Percentiles rank a stretch among this genome's conserved stretches.
Conservation (phyloP, 2,329 filamentous ascomycete genomes). For the Teratosphaeria gauchensis region DNA sequence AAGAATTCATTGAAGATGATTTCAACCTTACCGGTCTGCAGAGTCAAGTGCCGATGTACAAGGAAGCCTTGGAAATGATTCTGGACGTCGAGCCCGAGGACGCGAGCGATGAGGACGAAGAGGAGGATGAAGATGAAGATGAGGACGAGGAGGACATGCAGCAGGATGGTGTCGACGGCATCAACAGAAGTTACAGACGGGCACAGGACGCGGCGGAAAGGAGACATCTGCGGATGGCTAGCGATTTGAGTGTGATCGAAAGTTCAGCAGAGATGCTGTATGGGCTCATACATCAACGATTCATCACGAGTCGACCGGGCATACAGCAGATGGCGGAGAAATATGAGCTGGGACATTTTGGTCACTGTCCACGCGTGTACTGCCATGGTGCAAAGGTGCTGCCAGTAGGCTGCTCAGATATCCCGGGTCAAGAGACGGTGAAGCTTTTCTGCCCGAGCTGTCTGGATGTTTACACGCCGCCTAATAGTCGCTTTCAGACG, state of each 20-base stretch:
- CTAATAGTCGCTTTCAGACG: constrained; percentile 93
- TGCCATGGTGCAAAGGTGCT: constrained; percentile 85
- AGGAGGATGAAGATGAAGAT: constrained; percentile 54
- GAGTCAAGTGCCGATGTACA: constrained; percentile 95
- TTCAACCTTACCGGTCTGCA: constrained; percentile 96
- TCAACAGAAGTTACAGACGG: constrained; percentile 18
- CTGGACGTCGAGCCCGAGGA: constrained; percentile 96
- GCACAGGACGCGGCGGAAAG: constrained; percentile 45
- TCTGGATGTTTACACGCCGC: constrained; percentile 92
- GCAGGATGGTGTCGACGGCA: constrained; percentile 46
- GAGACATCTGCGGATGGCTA: constrained; percentile 76
- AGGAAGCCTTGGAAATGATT: constrained; percentile 98
- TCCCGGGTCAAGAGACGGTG: constrained; percentile 91
- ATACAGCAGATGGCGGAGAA: constrained; percentile 99
- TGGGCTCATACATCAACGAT: constrained; percentile 94
- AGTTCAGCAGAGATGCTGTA: constrained; percentile 97
- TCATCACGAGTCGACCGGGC: constrained; percentile 90
- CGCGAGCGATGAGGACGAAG: constrained; percentile 74
- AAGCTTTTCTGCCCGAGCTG: constrained; percentile 97
- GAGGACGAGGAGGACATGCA: constrained; percentile 40
- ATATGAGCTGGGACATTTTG: constrained; percentile 94
- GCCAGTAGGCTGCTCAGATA: constrained; percentile 87
- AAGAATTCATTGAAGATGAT: constrained; percentile 99
- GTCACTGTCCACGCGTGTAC: constrained; percentile 85
- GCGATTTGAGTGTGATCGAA: constrained; percentile 90